phyloP scores from a whole-genome alignment of 2,329 filamentous ascomycete genomes.

The Fusarium solani-melongenae region DNA sequence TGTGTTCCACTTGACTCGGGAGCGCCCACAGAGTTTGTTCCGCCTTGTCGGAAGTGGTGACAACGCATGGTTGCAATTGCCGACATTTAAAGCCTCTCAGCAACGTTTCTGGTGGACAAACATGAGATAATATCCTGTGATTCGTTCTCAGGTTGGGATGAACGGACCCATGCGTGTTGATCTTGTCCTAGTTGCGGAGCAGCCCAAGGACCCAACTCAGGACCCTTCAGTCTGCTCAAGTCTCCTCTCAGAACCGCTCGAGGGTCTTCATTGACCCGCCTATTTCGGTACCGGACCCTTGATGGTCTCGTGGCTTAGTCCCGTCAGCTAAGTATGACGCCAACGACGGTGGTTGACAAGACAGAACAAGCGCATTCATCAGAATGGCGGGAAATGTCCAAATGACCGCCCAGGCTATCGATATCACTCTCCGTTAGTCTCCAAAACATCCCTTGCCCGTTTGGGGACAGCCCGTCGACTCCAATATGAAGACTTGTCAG shows the following conservation, averaged over 20 bases:
- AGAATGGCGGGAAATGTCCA: conserved; percentile 1
- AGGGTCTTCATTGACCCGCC: neutral
- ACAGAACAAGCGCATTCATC: conserved; percentile 9
- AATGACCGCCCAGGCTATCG: neutral
- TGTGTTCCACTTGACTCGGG: conserved; percentile 8
- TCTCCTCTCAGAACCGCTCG: neutral
- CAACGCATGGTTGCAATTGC: neutral
- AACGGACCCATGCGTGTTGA: conserved; percentile 6
- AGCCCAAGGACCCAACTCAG: neutral
- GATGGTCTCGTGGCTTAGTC: neutral
- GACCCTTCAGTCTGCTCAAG: neutral
- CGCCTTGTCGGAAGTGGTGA: neutral
- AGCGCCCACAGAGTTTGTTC: neutral
- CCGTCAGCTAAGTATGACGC: neutral
- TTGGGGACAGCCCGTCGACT: neutral
- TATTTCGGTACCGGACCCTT: neutral
- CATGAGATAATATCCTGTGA: neutral
- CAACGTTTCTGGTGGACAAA: neutral
- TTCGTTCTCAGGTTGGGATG: conserved; percentile 9
- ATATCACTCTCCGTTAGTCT: neutral
- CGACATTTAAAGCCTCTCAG: neutral
- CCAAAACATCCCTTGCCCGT: conserved; percentile 10
- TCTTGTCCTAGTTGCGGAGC: conserved; percentile 9
- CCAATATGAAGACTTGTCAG: neutral
- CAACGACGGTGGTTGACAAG: neutral